Evolutionary conservation across 2,329 filamentous ascomycete species (phyloP), one percentile per base, ranked within the genome.

Genomic region (Onygenales sp.): DNA sequence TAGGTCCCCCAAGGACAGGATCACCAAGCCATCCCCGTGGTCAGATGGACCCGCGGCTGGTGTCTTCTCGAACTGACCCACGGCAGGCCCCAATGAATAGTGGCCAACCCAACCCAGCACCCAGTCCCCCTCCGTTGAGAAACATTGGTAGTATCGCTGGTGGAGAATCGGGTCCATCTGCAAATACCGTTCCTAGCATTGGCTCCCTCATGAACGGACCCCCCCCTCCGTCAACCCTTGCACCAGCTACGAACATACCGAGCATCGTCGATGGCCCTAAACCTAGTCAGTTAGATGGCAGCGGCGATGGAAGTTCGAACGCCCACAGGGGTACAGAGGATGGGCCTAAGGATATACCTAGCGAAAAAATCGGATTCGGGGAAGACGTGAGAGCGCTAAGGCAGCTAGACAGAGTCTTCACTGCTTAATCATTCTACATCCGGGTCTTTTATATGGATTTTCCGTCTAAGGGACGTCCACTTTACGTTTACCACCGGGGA

Each of bases 361-460:
- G 73, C 49, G 76, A 80, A 55, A 81, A 80, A 58, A 67, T 81
- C 31, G 78, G 75, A 4, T 81, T 80, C 48, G 74, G 70, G 37
- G 84, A 87, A 65, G 85, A 88, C 59, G 78, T 77, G 56, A 75
- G 83, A 58, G 84, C 83, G 1, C 67, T 88, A 45, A 77, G 82
- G 57, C 82, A 86, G 63, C 71, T 88, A 49, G 82, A 88, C 66
- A 69, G 73, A 21, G 76, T 74, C 1, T 79, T 78, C 51, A 70
- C 63, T 6, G 68, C 68, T 39, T 72, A 56, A 65, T 27, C 21
- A 2, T 27, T 27, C 21, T 5, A 10, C 13, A 33, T 10, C 21
- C 9, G 2, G 17, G 4, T 49, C 39, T 42, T 13, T 13, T 42
- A 13, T 42, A 42, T 3, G 14, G 14, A 6, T 27, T 27, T 27